Percentiles rank a stretch among this genome's conserved stretches.
phyloP scores from a whole-genome alignment of 1,284 basidiomycete genomes.

The Porogramme epimiltina region DNA sequence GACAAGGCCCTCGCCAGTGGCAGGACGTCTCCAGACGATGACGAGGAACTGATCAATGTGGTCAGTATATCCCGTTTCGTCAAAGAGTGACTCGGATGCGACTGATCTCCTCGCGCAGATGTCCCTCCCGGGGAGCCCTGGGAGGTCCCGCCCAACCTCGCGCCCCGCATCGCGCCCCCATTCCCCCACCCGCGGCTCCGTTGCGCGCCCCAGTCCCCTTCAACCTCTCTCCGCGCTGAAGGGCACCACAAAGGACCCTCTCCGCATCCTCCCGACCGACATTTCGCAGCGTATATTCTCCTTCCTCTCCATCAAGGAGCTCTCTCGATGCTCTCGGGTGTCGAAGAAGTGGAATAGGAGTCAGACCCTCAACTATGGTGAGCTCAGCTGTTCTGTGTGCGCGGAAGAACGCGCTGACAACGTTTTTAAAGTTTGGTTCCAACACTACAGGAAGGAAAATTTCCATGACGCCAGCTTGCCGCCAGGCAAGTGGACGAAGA shows the following conservation, averaged over 20 bases:
- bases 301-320: slow-evolving; percentile 61
- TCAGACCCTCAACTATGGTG: slow-evolving; percentile 88
- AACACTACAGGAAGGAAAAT: slow-evolving; percentile 79
- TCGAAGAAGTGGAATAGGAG: slow-evolving; percentile 86
- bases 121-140: slow-evolving; percentile 52
- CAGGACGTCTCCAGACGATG: slow-evolving; percentile 51
- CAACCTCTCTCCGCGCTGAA: slow-evolving; percentile 30
- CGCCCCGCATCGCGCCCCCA: slow-evolving; percentile 58
- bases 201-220: slow-evolving; percentile 41
- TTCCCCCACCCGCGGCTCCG: slow-evolving; percentile 60
- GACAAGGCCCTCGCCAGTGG: slow-evolving; percentile 41
- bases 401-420: no score
- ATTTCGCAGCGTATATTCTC: slow-evolving; percentile 78
- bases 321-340: slow-evolving; percentile 78
- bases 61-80: slow-evolving; percentile 43
- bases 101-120: slow-evolving; percentile 42
- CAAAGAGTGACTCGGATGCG: background rate
- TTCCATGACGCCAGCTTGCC: slow-evolving; percentile 78
- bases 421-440: slow-evolving; percentile 98
- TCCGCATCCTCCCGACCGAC: slow-evolving; percentile 78
- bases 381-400: slow-evolving; percentile 27
- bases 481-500: slow-evolving; percentile 82
- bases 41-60: slow-evolving; percentile 77
- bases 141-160: slow-evolving; percentile 43
- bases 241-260: slow-evolving; percentile 52